A percentile compares a stretch with the other conserved stretches of the same genome.
Evolutionary conservation across 805 yeast genomes (phyloP).

Genomic region (Yarrowia sp.): DNA sequence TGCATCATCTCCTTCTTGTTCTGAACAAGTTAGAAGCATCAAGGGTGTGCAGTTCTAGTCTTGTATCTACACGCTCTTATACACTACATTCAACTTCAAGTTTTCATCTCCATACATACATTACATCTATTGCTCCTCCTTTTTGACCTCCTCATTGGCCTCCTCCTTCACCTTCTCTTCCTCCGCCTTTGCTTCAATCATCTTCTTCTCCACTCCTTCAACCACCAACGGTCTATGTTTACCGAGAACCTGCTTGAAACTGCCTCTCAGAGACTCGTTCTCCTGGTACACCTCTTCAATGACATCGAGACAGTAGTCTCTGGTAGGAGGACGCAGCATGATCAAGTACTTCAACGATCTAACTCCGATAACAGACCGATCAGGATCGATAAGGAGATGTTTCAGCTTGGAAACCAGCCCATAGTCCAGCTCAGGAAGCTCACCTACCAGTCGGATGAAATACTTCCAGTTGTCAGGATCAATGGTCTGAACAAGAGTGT

Average conservation of each 20-base stretch:
- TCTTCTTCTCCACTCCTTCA: conserved; percentile 9
- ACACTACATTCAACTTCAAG: too few species aligned
- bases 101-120: too few species aligned
- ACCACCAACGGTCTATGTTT: conserved; percentile 45
- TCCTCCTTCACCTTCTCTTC: conserved; percentile 9
- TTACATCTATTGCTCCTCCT: neutral
- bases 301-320: conserved; percentile 53
- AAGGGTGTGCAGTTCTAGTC: too few species aligned
- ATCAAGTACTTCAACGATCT: conserved; percentile 78
- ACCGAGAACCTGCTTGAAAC: conserved; percentile 45
- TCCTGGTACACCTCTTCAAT: conserved; percentile 47
- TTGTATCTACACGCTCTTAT: too few species aligned
- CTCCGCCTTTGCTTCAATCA: neutral
- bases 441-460: conserved; percentile 83
- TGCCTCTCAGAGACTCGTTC: conserved; percentile 43
- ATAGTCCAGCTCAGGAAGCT: conserved; percentile 76
- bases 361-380: conserved; percentile 78
- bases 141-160: conserved; percentile 10
- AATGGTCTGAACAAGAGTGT: conserved; percentile 80
- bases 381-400: conserved; percentile 85
- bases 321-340: conserved; percentile 90
- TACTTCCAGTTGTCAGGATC: conserved; percentile 81
- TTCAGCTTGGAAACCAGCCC: conserved; percentile 68
- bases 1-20: too few species aligned
- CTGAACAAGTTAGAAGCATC: too few species aligned